Evolutionary conservation across 1,284 basidiomycete genomes (phyloP), one percentile per base, ranked within the genome.

Genomic region (Afroboletus lepidellus): DNA sequence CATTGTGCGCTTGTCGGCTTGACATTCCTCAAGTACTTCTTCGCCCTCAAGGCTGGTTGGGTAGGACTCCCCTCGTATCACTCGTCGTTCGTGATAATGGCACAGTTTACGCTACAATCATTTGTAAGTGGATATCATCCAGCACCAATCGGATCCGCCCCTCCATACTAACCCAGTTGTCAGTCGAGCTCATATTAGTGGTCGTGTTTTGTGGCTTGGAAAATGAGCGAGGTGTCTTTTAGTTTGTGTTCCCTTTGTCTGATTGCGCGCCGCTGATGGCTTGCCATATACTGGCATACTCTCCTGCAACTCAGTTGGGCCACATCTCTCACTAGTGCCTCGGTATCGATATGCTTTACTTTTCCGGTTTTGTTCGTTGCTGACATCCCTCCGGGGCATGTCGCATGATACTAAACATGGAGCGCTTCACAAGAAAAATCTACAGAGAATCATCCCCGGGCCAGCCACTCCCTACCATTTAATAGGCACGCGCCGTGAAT

Each of bases 11-110:
- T 64, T 12, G 23, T 65, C 4, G 4, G 24, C 27, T 27, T 67
- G 46, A 57, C 54, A 12, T 16, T 53, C n/a, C 48, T 51, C 50
- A 66, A 64, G 55, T 65, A 64, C 33, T 23, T 50, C 25, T 5
- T 30, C 11, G 45, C 49, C 30, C 46, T 29, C 2, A 55, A 47
- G 37, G 34, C 43, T 8, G 58, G 60, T 38, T 55, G 50, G 56
- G 59, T 2, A 63, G 58, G 23, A 39, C 48, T 0, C 53, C 63
- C 8, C 57, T 67, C 13, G 53, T 58, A 18, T 62, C 52, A 7
- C 53, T 64, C 7, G 36, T 64, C n/a, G 42, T 67, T 16, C 54
- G 59, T 21, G 63, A 64, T 41, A 36, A 51, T 13, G 42, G 37
- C 12, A 48, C 15, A 11, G 44, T 53, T 3, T 65, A 64, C 44